Evolutionary conservation across 2,329 filamentous ascomycete genomes (phyloP), one percentile per base, ranked within the genome.

Genomic region (Pezizomycotina sp.): DNA sequence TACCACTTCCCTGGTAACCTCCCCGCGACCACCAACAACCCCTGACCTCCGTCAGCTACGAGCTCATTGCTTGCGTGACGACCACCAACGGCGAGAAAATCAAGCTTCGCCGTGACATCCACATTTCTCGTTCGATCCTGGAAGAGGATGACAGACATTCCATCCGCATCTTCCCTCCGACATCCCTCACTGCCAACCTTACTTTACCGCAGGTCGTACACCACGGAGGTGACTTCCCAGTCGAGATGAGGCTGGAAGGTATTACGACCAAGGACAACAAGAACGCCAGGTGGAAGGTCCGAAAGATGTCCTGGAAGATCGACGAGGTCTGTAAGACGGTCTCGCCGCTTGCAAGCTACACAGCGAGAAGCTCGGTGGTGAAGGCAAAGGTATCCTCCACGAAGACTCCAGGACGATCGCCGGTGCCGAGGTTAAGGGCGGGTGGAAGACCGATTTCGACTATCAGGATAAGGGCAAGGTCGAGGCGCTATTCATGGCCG

Each of bases 111-210:
- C 71, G 73, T 51, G 67, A 68, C 6, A 63, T 95, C 27, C 65
- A 74, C 36, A 68, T 95, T 48, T 76, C 76, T 60, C 79, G 86
- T 44, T 78, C 83, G 21, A 70, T 95, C 16, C 66, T 77, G 34
- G 71, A 80, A 2, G 78, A 82, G 31, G 66, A 69, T 34, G 82
- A 91, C 43, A 86, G 91, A 59, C 76, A 84, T 59, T 91, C 80
- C 10, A 74, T 92, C 45, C 81, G 86, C 53, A 79, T 95, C 53
- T 98, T 98, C 60, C 89, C 86, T 30, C 86, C 89, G 0, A 98
- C 89, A 48, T 89, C 92, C 60, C 75, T 98, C 52, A 84, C 81
- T 48, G 79, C 82, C 40, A 76, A 74, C 52, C 77, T 89, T 45
- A 74, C 81, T 51, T 75, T 92, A 46, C 77, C 77, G 29, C 72